These are phyloP conservation scores for Pholiota molesta DNA, from an alignment of 768 basidiomycete genomes.

Conservation along the genomic window DNA sequence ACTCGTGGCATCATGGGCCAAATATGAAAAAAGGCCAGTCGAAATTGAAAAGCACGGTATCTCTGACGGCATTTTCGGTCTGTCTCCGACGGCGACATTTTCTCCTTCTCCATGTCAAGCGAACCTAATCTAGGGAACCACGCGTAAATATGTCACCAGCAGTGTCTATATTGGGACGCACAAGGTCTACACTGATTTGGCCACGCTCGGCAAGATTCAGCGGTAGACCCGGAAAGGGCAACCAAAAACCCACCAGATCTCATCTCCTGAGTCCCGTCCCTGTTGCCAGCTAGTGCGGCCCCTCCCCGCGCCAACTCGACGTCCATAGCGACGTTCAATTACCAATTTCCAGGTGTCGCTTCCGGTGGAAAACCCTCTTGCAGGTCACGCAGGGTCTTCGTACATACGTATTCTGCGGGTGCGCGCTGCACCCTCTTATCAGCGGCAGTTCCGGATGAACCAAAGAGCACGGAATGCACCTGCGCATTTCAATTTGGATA, in stretches of 20 bases:
- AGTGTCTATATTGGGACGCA: constrained; percentile 39
- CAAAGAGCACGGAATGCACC: not conserved
- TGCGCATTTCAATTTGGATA: not conserved
- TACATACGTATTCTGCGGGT: not conserved
- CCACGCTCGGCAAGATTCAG: constrained; percentile 51
- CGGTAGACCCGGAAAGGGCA: constrained; percentile 37
- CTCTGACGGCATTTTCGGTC: constrained; percentile 36
- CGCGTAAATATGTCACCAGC: constrained; percentile 45
- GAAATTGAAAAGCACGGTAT: constrained; percentile 27
- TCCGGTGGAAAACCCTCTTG: constrained; percentile 17
- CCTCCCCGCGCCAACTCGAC: constrained; percentile 27
- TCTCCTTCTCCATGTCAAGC: constrained; percentile 30
- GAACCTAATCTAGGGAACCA: constrained; percentile 45
- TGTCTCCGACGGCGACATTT: constrained; percentile 38
- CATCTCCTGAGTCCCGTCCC: constrained; percentile 34
- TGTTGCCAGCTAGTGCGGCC: constrained; percentile 27
- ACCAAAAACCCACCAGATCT: constrained; percentile 40
- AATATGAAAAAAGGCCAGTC: constrained; percentile 15
- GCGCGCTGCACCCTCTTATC: not conserved
- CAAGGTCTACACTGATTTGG: constrained; percentile 25
- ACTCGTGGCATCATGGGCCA: constrained; percentile 29
- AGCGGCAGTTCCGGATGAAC: constrained; percentile 3
- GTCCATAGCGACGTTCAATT: constrained; percentile 28
- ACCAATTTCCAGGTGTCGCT: constrained; percentile 9
- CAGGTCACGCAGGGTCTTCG: not conserved